These are phyloP conservation scores for Aegilops bicornis DNA, from an alignment of 176 grass and related monocot genomes.

Conservation along the genomic window DNA sequence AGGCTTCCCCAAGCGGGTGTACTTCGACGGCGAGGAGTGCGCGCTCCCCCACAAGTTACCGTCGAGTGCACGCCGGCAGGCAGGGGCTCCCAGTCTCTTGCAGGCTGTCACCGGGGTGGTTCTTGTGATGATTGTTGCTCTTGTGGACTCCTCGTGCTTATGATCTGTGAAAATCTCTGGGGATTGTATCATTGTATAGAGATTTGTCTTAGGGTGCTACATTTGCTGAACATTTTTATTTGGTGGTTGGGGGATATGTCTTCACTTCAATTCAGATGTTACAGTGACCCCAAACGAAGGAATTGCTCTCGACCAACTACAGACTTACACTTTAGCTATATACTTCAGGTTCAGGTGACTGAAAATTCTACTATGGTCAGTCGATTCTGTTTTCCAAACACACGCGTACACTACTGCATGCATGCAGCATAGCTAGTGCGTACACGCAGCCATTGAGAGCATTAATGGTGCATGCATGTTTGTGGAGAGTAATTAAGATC, in stretches of 20 bases:
- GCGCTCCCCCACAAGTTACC: slow-evolving; percentile 63
- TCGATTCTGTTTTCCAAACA: no score
- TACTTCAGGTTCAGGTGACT: no score
- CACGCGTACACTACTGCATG: no score
- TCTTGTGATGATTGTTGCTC: background rate
- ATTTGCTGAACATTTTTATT: background rate
- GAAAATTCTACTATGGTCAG: no score
- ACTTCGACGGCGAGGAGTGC: slow-evolving; percentile 92
- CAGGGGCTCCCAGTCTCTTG: background rate
- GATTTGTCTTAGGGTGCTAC: background rate
- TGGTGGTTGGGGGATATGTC: background rate
- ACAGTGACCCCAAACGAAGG: background rate
- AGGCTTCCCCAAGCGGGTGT: slow-evolving; percentile 70
- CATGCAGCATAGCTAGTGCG: no score
- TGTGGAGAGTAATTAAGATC: no score
- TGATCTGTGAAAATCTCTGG: background rate
- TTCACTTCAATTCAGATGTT: background rate
- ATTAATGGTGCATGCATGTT: no score
- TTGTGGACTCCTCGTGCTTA: slow-evolving; percentile 34
- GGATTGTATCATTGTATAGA: slow-evolving; percentile 4
- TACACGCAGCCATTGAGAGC: no score
- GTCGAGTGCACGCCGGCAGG: slow-evolving; percentile 17
- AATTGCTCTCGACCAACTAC: background rate
- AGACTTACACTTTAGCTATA: no score
- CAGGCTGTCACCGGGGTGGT: slow-evolving; percentile 20